phyloP scores from a whole-genome alignment of 129 eudicot genomes.

The Arctium lappa region DNA sequence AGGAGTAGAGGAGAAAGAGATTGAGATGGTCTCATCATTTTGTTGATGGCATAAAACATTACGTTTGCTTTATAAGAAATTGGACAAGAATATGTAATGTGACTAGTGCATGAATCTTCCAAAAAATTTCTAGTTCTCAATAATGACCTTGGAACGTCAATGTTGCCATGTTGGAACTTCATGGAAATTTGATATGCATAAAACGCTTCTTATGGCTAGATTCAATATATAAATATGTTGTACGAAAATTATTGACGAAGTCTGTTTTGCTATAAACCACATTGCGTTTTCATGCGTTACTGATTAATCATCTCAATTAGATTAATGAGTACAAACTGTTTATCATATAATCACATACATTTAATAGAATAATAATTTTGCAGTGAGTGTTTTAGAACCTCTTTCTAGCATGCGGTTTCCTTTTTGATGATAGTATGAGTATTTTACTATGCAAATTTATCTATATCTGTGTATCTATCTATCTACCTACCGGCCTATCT shows the following conservation, averaged over 20 bases:
- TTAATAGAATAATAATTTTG: background rate
- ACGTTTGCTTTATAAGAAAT: background rate
- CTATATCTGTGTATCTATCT: background rate
- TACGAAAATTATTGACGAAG: background rate
- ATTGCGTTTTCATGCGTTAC: background rate
- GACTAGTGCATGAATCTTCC: background rate
- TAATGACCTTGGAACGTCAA: background rate
- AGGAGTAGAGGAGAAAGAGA: background rate
- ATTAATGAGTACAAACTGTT: background rate
- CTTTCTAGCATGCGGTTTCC: background rate
- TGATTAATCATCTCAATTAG: background rate
- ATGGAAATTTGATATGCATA: background rate
- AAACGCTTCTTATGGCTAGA: background rate
- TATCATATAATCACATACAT: background rate
- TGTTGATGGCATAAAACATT: background rate
- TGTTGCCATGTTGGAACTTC: background rate
- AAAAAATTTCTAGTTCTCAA: background rate
- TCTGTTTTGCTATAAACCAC: background rate
- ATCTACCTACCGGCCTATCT: background rate
- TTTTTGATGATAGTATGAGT: conserved; percentile 1
- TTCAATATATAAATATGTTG: background rate
- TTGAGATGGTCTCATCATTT: background rate
- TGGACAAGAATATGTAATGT: background rate
- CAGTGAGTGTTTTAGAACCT: background rate
- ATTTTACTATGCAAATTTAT: background rate